Percentiles rank a stretch among this genome's conserved stretches.
These are phyloP conservation scores for Aphanomyces stellatus DNA, from an alignment of 352 stramenopile species.

Conservation along the genomic window DNA sequence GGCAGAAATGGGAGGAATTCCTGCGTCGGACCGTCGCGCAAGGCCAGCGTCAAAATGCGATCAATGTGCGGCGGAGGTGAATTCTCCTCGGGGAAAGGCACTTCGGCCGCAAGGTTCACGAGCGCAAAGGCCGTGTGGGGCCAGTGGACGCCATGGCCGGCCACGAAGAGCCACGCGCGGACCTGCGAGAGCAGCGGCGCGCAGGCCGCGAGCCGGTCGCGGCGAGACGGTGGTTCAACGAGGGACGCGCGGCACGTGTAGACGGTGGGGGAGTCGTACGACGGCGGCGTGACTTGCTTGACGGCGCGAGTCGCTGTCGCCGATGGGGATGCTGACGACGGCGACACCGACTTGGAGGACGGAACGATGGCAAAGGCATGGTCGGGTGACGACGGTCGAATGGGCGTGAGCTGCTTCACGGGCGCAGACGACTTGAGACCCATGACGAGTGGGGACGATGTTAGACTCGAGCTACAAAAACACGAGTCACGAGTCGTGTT, in stretches of 20 bases:
- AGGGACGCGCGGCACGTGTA: no score
- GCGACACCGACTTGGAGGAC: no score
- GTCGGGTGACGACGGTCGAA: not conserved
- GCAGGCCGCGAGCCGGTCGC: not conserved
- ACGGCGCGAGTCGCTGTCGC: no score
- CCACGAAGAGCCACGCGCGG: not conserved
- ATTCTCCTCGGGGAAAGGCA: not conserved
- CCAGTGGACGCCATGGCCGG: slow-evolving; percentile 4
- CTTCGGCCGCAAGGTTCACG: slow-evolving; percentile 1
- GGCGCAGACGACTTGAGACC: not conserved
- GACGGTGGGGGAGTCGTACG: not conserved
- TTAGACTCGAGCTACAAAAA: no score
- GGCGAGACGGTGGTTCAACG: not conserved
- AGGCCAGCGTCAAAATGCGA: not conserved
- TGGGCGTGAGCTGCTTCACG: not conserved
- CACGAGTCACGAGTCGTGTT: no score
- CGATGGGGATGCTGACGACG: no score
- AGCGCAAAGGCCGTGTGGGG: not conserved
- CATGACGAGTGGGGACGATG: not conserved
- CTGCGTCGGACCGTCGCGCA: slow-evolving; percentile 3
- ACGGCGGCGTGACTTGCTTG: no score
- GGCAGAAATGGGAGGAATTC: slow-evolving; percentile 8
- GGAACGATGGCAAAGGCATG: slow-evolving; percentile 1
- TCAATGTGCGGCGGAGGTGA: not conserved
- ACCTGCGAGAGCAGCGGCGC: not conserved